These are phyloP conservation scores for Cladophialophora bantiana DNA, from an alignment of 2,329 filamentous ascomycete genomes.

Conservation along the genomic window DNA sequence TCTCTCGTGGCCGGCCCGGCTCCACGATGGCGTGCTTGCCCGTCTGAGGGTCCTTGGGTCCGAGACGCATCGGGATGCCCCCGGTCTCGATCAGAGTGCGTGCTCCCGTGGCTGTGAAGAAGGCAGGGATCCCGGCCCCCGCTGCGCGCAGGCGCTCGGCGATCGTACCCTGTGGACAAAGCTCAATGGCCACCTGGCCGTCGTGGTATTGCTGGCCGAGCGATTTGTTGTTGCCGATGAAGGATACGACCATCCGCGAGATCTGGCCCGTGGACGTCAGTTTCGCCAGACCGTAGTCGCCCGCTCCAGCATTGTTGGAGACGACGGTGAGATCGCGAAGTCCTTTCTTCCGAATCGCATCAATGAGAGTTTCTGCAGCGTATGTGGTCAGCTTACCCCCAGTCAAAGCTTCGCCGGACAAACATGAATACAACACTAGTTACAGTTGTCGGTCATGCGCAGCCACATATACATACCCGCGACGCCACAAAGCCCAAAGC, in stretches of 20 bases:
- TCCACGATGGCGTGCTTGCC: constrained; percentile 71
- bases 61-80: constrained; percentile 71
- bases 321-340: constrained; percentile 71
- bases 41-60: constrained; percentile 68
- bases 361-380: constrained; percentile 70
- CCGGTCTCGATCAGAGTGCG: constrained; percentile 59
- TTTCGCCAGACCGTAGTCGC: constrained; percentile 72
- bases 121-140: constrained; percentile 88
- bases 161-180: constrained; percentile 90
- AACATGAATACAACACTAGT: neutral
- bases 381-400: neutral
- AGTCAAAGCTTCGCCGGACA: neutral
- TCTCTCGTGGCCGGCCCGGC: constrained; percentile 71
- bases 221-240: constrained; percentile 81
- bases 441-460: neutral
- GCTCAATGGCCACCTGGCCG: constrained; percentile 85
- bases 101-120: constrained; percentile 78
- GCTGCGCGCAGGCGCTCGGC: constrained; percentile 87
- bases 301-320: constrained; percentile 80
- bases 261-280: constrained; percentile 74
- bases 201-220: constrained; percentile 90
- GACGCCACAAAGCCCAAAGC: constrained; percentile 83
- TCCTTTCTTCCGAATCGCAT: constrained; percentile 69
- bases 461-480: constrained; percentile 56
- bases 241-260: constrained; percentile 74